These are phyloP conservation scores for Colletotrichum liaoningense DNA, from an alignment of 2,329 filamentous ascomycete species.

Conservation along the genomic window DNA sequence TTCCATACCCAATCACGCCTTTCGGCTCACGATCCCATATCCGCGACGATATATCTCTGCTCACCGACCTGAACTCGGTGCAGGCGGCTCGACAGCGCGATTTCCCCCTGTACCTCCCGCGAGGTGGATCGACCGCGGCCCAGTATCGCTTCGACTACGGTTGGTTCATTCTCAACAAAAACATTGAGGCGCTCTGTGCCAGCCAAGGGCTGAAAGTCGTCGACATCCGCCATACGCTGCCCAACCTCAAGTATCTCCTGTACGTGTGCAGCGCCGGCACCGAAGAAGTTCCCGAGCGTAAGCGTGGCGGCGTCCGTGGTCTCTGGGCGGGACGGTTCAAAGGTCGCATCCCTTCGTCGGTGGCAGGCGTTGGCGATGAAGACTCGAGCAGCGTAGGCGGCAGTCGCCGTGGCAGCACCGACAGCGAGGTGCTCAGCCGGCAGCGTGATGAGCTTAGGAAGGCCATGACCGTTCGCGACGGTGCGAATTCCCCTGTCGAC, in stretches of 20 bases:
- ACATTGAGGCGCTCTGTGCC: constrained; percentile 79
- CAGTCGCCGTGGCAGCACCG: constrained; percentile 56
- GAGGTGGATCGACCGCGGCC: constrained; percentile 71
- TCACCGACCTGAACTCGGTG: constrained; percentile 49
- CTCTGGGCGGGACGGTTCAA: constrained; percentile 63
- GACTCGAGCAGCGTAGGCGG: constrained; percentile 52
- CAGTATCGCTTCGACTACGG: constrained; percentile 96
- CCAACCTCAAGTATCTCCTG: constrained; percentile 92
- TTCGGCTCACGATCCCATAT: constrained; percentile 81
- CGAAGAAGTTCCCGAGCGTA: constrained; percentile 70
- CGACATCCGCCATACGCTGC: constrained; percentile 91
- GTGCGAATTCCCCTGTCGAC: constrained; percentile 30
- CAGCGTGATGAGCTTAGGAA: constrained; percentile 55
- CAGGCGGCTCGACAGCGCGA: constrained; percentile 64
- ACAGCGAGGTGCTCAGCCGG: constrained; percentile 54
- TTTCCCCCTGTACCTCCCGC: constrained; percentile 81
- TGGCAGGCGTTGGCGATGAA: constrained; percentile 43
- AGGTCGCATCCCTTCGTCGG: constrained; percentile 40
- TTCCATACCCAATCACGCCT: constrained; percentile 83
- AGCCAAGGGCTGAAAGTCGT: constrained; percentile 81
- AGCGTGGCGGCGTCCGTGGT: constrained; percentile 70
- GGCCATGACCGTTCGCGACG: constrained; percentile 44
- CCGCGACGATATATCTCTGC: constrained; percentile 77
- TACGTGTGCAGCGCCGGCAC: constrained; percentile 88
- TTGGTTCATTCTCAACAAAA: constrained; percentile 96